These are phyloP conservation scores for Trametes punicea DNA, from an alignment of 768 basidiomycete species.

Conservation along the genomic window DNA sequence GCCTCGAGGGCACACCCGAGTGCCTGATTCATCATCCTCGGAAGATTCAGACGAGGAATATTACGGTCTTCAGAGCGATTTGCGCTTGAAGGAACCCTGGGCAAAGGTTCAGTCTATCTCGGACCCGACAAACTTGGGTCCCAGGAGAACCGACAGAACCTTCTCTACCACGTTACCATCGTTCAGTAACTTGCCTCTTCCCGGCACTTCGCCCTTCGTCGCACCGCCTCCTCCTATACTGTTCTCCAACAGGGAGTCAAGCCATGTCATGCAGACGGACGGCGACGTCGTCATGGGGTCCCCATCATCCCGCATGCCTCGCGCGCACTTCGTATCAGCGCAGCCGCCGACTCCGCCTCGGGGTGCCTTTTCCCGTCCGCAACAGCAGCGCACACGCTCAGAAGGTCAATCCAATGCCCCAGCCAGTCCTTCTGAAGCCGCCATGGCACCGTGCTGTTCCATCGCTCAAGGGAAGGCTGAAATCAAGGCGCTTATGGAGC, in stretches of 20 bases:
- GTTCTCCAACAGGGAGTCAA: background rate
- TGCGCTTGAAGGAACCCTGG: background rate
- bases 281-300: constrained; percentile 2
- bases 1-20: background rate
- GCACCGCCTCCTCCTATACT: constrained; percentile 22
- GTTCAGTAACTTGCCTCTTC: background rate
- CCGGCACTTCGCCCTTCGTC: constrained; percentile 1
- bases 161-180: background rate
- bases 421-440: background rate
- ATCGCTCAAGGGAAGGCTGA: constrained; percentile 19
- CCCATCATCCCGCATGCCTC: background rate
- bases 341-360: background rate
- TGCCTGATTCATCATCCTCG: background rate
- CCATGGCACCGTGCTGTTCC: constrained; percentile 13
- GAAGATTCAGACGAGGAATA: background rate
- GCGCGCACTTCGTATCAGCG: background rate
- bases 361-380: too few relatives aligned
- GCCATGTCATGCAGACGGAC: background rate
- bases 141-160: background rate
- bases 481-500: constrained; percentile 16
- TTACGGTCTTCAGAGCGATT: too few relatives aligned
- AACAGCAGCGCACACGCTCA: background rate
- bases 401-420: background rate
- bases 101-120: background rate
- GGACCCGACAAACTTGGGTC: background rate